phyloP scores from a whole-genome alignment of 352 stramenopile species.

The Globisporangium paroecandrum region DNA sequence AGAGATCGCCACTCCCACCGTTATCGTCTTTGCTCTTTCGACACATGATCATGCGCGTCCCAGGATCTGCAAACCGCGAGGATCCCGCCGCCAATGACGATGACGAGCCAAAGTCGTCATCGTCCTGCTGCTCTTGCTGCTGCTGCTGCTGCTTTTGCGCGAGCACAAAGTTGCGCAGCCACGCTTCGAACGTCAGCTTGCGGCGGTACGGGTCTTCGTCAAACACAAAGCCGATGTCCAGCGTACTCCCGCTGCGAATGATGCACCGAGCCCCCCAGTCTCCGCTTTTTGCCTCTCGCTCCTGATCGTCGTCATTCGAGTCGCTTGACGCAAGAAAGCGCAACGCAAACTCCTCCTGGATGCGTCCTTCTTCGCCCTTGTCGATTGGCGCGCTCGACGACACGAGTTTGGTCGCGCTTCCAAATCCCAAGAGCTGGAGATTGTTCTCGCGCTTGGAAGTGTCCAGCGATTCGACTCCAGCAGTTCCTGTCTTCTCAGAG shows the following conservation, averaged over 20 bases:
- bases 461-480: conserved; percentile 54
- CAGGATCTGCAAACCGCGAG: conserved; percentile 8
- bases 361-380: conserved; percentile 59
- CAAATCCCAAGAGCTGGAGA: conserved; percentile 46
- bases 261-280: conserved; percentile 46
- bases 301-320: not conserved
- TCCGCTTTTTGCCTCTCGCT: not conserved
- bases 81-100: not conserved
- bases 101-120: conserved; percentile 11
- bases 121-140: conserved; percentile 32
- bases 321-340: conserved; percentile 35
- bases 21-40: conserved; percentile 14
- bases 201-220: conserved; percentile 81
- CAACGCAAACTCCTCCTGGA: conserved; percentile 67
- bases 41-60: conserved; percentile 11
- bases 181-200: conserved; percentile 74
- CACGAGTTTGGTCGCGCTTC: conserved; percentile 33
- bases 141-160: conserved; percentile 30
- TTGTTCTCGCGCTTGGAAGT: conserved; percentile 84
- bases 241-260: conserved; percentile 49
- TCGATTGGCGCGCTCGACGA: conserved; percentile 68
- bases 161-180: conserved; percentile 60
- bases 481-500: conserved; percentile 15
- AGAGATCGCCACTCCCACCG: conserved; percentile 15
- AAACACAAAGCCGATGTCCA: conserved; percentile 67